Evolutionary conservation across 148 eudicot genomes (phyloP), one percentile per base, ranked within the genome.

Genomic region (Dysphania ambrosioides): DNA sequence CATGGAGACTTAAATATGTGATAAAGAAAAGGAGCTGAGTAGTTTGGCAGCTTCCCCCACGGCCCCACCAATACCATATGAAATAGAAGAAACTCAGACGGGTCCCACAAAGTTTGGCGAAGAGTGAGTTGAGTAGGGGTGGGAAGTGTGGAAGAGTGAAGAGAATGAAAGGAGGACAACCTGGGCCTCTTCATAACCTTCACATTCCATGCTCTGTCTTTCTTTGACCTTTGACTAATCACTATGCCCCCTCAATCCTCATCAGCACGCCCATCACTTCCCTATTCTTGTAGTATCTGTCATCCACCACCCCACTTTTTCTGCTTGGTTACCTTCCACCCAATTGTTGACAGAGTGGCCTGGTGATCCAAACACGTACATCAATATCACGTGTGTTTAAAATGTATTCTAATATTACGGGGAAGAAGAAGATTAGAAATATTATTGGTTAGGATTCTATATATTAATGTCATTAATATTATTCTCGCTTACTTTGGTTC

Each of bases 141-240:
- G 67, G 42, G 59, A 24, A n/a, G n/a, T n/a, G 26, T 13, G 53
- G 53, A 47, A 47, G 53, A 65, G 19, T 49, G 68, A 40, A 15
- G 67, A 71, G 66, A 78, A 80, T 38, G 67, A 62, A 62, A 73
- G 75, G 19, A 73, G 83, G 84, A 81, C 83, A 82, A 84, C 83
- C 80, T 81, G 88, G 84, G 85, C 81, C 87, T 83, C 82, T 71
- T 71, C 77, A 80, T 79, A 70, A 44, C 73, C 73, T 77, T 81
- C 92, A 85, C 88, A 91, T 88, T 86, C 84, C 84, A 56, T 72
- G 79, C 68, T 79, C 82, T 77, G 82, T 75, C 83, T 72, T 72
- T 66, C 86, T 86, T 86, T 88, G 91, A 86, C 87, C 91, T 73
- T 88, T 88, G 91, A 90, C 89, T 79, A 27, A 44, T 58, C 44